These are phyloP conservation scores for Monosporascus sp. DNA, from an alignment of 2,329 filamentous ascomycete genomes.

Conservation along the genomic window DNA sequence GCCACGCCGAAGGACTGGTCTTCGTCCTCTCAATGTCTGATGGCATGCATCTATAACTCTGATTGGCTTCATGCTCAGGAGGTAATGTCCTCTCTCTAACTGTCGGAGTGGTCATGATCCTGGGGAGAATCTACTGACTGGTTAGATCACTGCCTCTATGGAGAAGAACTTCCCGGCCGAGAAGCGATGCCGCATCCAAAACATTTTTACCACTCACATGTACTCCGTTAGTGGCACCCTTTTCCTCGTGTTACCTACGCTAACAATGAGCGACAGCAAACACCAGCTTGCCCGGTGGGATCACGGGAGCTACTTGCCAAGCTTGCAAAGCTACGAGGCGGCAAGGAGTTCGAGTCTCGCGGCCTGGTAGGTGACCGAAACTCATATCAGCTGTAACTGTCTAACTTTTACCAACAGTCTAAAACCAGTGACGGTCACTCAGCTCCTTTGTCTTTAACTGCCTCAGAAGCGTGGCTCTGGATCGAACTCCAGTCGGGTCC, in stretches of 20 bases:
- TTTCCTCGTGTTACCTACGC: neutral
- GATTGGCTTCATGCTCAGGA: slow-evolving; percentile 53
- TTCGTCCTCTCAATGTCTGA: slow-evolving; percentile 38
- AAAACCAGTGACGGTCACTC: neutral
- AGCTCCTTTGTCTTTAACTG: slow-evolving; percentile 1
- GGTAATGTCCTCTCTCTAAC: slow-evolving; percentile 26
- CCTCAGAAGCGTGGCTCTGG: slow-evolving; percentile 20
- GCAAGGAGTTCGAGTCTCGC: slow-evolving; percentile 19
- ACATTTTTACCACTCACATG: slow-evolving; percentile 47
- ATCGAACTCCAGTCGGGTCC: slow-evolving; percentile 13
- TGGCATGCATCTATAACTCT: slow-evolving; percentile 48
- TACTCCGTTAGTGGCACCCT: slow-evolving; percentile 38
- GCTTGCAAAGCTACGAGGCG: slow-evolving; percentile 30
- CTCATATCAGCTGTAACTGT: neutral
- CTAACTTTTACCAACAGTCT: neutral
- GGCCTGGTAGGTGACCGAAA: slow-evolving; percentile 4
- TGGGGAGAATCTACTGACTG: neutral
- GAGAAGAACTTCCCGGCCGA: slow-evolving; percentile 47
- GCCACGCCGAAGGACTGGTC: slow-evolving; percentile 42
- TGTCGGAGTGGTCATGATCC: neutral
- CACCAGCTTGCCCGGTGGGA: slow-evolving; percentile 30
- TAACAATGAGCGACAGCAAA: slow-evolving; percentile 10
- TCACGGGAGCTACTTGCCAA: slow-evolving; percentile 48
- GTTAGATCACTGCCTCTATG: slow-evolving; percentile 47
- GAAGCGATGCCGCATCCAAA: slow-evolving; percentile 47